phyloP scores from a whole-genome alignment of 768 basidiomycete species.

The Suillus discolor region DNA sequence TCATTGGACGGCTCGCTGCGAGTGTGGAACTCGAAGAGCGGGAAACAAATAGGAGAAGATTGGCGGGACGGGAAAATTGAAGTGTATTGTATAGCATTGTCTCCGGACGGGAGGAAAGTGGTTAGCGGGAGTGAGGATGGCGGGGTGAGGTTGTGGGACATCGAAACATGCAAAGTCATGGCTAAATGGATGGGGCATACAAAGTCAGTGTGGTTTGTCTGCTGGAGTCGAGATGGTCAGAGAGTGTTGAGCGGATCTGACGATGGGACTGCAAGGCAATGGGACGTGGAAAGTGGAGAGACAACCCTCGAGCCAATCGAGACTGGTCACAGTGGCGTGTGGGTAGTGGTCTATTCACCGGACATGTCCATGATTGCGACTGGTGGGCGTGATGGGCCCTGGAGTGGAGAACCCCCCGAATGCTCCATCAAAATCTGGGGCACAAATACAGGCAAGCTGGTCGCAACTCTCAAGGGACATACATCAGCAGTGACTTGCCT shows the following conservation, averaged over 20 bases:
- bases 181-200: background rate
- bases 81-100: background rate
- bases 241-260: background rate
- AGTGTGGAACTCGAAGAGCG: background rate
- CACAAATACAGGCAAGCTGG: background rate
- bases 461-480: slow-evolving; percentile 5
- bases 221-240: background rate
- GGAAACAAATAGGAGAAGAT: background rate
- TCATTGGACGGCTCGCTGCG: background rate
- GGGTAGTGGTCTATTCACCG: slow-evolving; percentile 1
- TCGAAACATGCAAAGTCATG: background rate
- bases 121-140: background rate
- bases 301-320: background rate
- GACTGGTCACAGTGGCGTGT: rapidly evolving
- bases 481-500: rapidly evolving
- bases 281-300: background rate
- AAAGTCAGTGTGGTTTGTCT: rapidly evolving
- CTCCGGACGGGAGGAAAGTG: background rate
- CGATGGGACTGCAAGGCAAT: background rate
- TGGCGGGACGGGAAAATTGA: background rate
- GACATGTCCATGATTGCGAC: slow-evolving; percentile 5
- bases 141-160: background rate
- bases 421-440: background rate
- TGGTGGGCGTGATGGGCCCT: background rate
- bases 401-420: rapidly evolving